Conservation (phyloP, 768 basidiomycete genomes). For the Suillus placidus region DNA sequence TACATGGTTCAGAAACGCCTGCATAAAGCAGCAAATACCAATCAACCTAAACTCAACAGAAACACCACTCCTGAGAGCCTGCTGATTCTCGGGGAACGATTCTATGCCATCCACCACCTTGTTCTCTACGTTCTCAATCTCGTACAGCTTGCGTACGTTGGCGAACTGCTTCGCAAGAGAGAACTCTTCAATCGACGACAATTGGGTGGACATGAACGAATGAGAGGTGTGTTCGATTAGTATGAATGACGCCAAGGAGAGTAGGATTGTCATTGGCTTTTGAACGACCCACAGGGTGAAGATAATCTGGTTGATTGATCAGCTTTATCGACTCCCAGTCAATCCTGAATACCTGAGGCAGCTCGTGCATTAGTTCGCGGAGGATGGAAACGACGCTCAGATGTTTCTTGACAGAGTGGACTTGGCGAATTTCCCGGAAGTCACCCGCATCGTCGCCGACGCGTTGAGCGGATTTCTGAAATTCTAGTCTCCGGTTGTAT, state of each 20-base stretch:
- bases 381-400: constrained; percentile 43
- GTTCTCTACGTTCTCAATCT: constrained; percentile 61
- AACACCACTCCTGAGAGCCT: constrained; percentile 48
- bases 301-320: constrained; percentile 45
- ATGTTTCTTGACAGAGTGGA: constrained; percentile 35
- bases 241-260: constrained; percentile 64
- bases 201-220: constrained; percentile 51
- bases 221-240: constrained; percentile 58
- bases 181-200: constrained; percentile 51
- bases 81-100: constrained; percentile 53
- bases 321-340: constrained; percentile 1
- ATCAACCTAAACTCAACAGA: constrained; percentile 57
- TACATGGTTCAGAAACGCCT: not conserved
- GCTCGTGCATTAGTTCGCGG: constrained; percentile 55
- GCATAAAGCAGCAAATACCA: constrained; percentile 15
- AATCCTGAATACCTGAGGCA: constrained; percentile 52
- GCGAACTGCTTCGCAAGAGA: constrained; percentile 57
- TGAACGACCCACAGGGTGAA: constrained; percentile 65
- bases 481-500: constrained; percentile 31
- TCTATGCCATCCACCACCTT: constrained; percentile 53
- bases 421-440: constrained; percentile 30
- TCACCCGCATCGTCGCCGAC: constrained; percentile 44
- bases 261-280: constrained; percentile 62
- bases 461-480: constrained; percentile 22
- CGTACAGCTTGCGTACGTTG: constrained; percentile 62